These are phyloP conservation scores for Verticillium albo-atrum DNA, from an alignment of 2,329 filamentous ascomycete genomes.

Conservation along the genomic window DNA sequence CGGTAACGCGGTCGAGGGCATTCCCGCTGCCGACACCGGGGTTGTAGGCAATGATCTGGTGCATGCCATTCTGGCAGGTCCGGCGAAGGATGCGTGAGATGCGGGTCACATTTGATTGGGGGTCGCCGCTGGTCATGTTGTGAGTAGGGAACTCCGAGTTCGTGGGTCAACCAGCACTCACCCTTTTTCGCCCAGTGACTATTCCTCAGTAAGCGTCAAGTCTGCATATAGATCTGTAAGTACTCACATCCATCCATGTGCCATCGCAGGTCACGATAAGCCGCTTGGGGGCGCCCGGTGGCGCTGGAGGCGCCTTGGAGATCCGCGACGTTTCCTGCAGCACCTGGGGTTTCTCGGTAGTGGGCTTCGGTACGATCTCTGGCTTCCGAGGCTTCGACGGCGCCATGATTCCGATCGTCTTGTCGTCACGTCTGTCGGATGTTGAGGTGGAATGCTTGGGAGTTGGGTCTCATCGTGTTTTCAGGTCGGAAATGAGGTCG, in stretches of 20 bases:
- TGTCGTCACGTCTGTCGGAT: background rate
- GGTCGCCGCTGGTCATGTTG: background rate
- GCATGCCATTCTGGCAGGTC: slow-evolving; percentile 20
- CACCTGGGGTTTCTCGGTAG: background rate
- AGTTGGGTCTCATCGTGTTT: background rate
- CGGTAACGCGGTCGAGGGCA: slow-evolving; percentile 14
- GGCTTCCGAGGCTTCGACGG: background rate
- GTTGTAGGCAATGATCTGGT: slow-evolving; percentile 32
- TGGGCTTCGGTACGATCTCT: background rate
- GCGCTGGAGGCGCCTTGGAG: background rate
- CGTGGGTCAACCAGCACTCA: background rate
- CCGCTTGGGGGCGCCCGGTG: slow-evolving; percentile 11
- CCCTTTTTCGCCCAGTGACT: slow-evolving; percentile 5
- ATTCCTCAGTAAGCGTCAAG: background rate
- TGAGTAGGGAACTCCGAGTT: slow-evolving; percentile 1
- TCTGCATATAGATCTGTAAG: background rate
- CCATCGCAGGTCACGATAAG: slow-evolving; percentile 31
- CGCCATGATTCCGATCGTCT: background rate
- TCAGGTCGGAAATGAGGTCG: background rate
- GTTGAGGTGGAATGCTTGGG: background rate
- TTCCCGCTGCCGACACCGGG: slow-evolving; percentile 25
- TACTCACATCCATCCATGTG: slow-evolving; percentile 23
- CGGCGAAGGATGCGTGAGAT: slow-evolving; percentile 23
- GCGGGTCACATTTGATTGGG: slow-evolving; percentile 25
- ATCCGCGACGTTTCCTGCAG: background rate